Evolutionary conservation across 1,284 basidiomycete genomes (phyloP), one percentile per base, ranked within the genome.

Genomic region (Ceratobasidium sp.): DNA sequence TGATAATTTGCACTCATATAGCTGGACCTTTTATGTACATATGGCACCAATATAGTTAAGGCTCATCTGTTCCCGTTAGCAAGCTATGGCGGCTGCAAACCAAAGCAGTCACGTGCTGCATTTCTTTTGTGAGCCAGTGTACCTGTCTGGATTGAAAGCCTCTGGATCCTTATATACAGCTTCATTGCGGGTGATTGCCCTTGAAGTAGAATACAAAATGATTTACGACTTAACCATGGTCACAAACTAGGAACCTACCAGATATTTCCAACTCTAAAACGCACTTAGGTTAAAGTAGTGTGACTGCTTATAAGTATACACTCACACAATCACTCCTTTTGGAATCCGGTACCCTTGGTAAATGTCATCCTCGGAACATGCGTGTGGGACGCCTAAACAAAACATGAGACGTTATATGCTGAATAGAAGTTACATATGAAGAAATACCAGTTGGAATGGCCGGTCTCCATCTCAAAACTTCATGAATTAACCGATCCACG

Each of bases 111-210:
- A n/a, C n/a, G n/a, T n/a, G n/a, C n/a, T n/a, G n/a, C n/a, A n/a
- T n/a, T n/a, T n/a, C n/a, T n/a, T n/a, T n/a, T n/a, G n/a, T n/a
- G n/a, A n/a, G n/a, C n/a, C n/a, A n/a, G n/a, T n/a, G 26, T 46
- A 68, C 26, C 66, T 17, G 33, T 68, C 66, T 17, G 66, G 66
- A 26, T 68, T 52, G 44, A 68, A 68, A 1, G 26, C 13, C 26
- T 68, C 66, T 17, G 66, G 66, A 33, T 68, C 48, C 17, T 5
- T 12, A n/a, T 69, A 69, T 4, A 69, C 67, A 13, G 23, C 38
- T 26, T 69, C 67, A 17, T 69, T 28, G 10, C 67, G 67, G n/a
- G 67, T 69, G 17, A 69, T 69, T 12, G 67, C 67, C 67, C 67
- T 69, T 33, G 33, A 33, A 26, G 12, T 15, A n/a, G 17, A 28